A percentile compares a stretch with the other conserved stretches of the same genome.
Evolutionary conservation across 2,329 filamentous ascomycete genomes (phyloP).

Genomic region (Colletotrichum tofieldiae): DNA sequence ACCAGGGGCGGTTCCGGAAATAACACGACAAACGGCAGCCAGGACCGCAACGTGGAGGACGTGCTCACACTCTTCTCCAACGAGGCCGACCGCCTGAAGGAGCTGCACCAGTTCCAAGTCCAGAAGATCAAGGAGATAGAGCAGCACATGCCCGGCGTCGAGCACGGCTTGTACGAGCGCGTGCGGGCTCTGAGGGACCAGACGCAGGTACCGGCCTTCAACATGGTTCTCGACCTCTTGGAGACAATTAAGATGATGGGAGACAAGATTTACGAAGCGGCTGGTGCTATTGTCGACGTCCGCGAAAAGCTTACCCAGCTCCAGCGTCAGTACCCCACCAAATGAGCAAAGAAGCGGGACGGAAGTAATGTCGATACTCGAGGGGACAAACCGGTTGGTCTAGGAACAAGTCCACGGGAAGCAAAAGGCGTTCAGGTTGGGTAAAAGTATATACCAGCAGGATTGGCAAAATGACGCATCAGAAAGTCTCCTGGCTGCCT

Average conservation of each 20-base stretch:
- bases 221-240: constrained; percentile 42
- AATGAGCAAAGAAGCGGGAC: constrained; percentile 50
- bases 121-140: constrained; percentile 59
- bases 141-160: constrained; percentile 64
- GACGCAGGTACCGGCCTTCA: constrained; percentile 42
- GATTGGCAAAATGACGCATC: constrained; percentile 13
- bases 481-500: neutral
- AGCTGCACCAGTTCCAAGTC: constrained; percentile 59
- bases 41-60: constrained; percentile 56
- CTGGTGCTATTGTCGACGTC: constrained; percentile 41
- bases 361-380: constrained; percentile 4
- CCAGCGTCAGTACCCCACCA: constrained; percentile 43
- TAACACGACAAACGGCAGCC: constrained; percentile 53
- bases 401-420: neutral
- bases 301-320: constrained; percentile 47
- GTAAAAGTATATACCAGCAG: constrained; percentile 34
- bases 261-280: constrained; percentile 44
- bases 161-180: constrained; percentile 60
- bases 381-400: neutral
- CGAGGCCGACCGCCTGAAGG: constrained; percentile 47
- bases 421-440: constrained; percentile 39
- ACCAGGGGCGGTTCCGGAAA: constrained; percentile 52
- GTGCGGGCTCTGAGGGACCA: constrained; percentile 43
- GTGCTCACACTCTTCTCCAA: constrained; percentile 43
- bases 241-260: constrained; percentile 45